Evolutionary conservation across 2,329 filamentous ascomycete genomes (phyloP).

Genomic region (Aureobasidium melanogenum): DNA sequence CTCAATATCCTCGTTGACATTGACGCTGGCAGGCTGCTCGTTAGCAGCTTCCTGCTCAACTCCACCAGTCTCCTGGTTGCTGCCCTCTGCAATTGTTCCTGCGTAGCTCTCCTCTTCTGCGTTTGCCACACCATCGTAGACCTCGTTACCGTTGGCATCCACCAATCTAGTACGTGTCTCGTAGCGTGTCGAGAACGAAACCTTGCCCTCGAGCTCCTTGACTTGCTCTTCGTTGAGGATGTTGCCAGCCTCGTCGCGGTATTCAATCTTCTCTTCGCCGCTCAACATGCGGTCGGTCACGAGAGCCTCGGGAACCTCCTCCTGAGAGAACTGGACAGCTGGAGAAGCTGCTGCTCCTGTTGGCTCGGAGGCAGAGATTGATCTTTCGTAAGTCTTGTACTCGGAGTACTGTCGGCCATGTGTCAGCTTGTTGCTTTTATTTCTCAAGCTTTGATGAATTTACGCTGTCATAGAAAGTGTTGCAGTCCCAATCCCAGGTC

Average conservation of each 20-base stretch:
- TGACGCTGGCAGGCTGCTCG: conserved; percentile 32
- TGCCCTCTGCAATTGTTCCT: conserved; percentile 46
- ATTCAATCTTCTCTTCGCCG: conserved; percentile 66
- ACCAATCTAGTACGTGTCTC: conserved; percentile 86
- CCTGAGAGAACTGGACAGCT: conserved; percentile 27
- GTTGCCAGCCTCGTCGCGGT: conserved; percentile 90
- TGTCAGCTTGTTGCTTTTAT: not conserved
- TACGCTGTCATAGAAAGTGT: conserved; percentile 80
- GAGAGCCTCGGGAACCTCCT: conserved; percentile 21
- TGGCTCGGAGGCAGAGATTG: conserved; percentile 13
- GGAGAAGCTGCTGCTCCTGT: conserved; percentile 25
- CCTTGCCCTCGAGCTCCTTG: conserved; percentile 75
- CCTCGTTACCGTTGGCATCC: conserved; percentile 69
- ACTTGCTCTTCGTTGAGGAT: conserved; percentile 78
- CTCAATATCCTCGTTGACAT: conserved; percentile 31
- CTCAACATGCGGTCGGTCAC: conserved; percentile 21
- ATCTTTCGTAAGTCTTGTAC: conserved; percentile 8
- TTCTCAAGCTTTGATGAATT: conserved; percentile 36
- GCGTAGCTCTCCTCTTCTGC: conserved; percentile 25
- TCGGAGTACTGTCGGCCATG: conserved; percentile 20
- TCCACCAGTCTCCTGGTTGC: conserved; percentile 47
- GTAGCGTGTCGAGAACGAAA: conserved; percentile 90
- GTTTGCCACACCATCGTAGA: conserved; percentile 40
- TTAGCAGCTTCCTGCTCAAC: conserved; percentile 30
- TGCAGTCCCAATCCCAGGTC: conserved; percentile 98